Evolutionary conservation across 805 yeast genomes (phyloP).

Genomic region (Zygosaccharomyces gambellarensis): DNA sequence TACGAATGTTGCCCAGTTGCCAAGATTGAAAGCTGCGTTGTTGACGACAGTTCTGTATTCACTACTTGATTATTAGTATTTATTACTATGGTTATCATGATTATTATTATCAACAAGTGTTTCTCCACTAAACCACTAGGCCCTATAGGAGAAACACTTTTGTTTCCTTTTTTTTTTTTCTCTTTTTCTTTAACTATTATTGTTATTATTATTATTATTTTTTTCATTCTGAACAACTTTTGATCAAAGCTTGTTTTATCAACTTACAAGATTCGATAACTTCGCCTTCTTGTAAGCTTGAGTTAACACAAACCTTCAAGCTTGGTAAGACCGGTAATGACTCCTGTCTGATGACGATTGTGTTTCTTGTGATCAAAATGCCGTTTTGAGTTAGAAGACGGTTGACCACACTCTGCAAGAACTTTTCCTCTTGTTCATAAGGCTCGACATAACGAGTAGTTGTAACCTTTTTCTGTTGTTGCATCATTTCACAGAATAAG

Average conservation of each 20-base stretch:
- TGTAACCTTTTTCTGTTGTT: conserved; percentile 31
- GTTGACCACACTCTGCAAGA: conserved; percentile 66
- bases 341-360: conserved; percentile 66
- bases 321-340: conserved; percentile 63
- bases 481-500: conserved; percentile 24
- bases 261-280: conserved; percentile 20
- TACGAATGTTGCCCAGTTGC: no score
- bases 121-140: no score
- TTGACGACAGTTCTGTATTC: no score
- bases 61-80: no score
- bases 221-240: not conserved
- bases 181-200: not conserved
- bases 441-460: conserved; percentile 34
- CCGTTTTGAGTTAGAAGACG: conserved; percentile 45
- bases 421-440: conserved; percentile 46
- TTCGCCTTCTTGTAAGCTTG: conserved; percentile 38
- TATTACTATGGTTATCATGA: no score
- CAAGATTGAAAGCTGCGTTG: no score
- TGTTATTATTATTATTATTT: not conserved
- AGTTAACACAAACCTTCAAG: conserved; percentile 47
- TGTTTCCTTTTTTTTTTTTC: not conserved
- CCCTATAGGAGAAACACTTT: no score
- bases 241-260: not conserved
- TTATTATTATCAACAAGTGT: not conserved
- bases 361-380: conserved; percentile 61